A percentile compares a stretch with the other conserved stretches of the same genome.
These are phyloP conservation scores for Coccomyxa subellipsoidea DNA, from an alignment of 163 green algal species.

Conservation along the genomic window DNA sequence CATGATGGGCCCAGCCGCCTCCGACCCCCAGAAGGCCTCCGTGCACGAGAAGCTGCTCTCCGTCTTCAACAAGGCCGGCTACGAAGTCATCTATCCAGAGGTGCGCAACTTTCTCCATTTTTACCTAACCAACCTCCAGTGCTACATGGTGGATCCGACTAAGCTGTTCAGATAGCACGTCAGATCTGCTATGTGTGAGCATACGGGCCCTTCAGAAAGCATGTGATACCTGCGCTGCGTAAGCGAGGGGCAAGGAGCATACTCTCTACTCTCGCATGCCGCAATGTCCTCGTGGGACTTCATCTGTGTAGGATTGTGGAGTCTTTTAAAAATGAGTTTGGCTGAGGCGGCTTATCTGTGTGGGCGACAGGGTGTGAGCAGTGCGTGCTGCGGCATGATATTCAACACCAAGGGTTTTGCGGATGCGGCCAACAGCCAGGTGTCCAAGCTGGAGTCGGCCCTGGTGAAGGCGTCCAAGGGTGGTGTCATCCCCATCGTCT, in stretches of 20 bases:
- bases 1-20: conserved; percentile 88
- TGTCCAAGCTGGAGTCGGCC: conserved; percentile 45
- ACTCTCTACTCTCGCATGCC: too few species aligned
- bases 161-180: too few species aligned
- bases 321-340: background rate
- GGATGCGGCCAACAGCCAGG: conserved; percentile 66
- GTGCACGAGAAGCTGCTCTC: conserved; percentile 88
- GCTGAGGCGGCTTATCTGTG: background rate
- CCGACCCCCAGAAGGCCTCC: conserved; percentile 62
- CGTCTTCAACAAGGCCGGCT: conserved; percentile 78
- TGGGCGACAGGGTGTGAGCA: conserved; percentile 32
- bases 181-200: too few species aligned
- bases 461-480: conserved; percentile 76
- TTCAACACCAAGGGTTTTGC: conserved; percentile 91
- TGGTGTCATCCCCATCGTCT: conserved; percentile 85
- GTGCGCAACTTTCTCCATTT: conserved; percentile 28
- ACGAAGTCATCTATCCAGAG: conserved; percentile 91
- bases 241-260: too few species aligned
- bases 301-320: too few species aligned
- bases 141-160: too few species aligned
- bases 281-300: too few species aligned
- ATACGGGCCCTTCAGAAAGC: too few species aligned
- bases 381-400: conserved; percentile 92
- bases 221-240: too few species aligned
- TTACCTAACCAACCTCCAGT: too few species aligned